These are phyloP conservation scores for Fusarium gaditjirri DNA, from an alignment of 2,329 filamentous ascomycete genomes.

Conservation along the genomic window DNA sequence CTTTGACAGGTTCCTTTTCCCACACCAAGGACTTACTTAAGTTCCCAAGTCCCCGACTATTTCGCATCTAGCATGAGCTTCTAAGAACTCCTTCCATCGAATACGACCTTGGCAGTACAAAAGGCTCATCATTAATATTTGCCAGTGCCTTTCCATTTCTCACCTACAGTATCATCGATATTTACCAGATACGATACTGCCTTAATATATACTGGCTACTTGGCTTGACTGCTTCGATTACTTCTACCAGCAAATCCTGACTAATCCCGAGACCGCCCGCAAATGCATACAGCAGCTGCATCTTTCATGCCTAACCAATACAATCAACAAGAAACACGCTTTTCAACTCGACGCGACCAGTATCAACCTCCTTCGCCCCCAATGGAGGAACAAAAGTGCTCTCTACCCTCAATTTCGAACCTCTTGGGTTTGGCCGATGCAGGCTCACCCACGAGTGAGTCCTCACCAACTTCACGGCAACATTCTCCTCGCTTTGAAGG, in stretches of 20 bases:
- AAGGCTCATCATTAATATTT: slow-evolving; percentile 30
- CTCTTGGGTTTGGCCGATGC: slow-evolving; percentile 85
- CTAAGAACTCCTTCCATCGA: slow-evolving; percentile 30
- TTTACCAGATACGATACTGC: slow-evolving; percentile 14
- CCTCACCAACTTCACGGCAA: slow-evolving; percentile 59
- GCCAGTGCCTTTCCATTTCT: background rate
- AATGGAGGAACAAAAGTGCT: slow-evolving; percentile 83
- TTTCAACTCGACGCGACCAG: slow-evolving; percentile 61
- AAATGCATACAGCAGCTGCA: slow-evolving; percentile 43
- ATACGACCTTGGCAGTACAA: slow-evolving; percentile 22
- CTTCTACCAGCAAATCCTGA: slow-evolving; percentile 16
- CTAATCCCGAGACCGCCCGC: slow-evolving; percentile 26
- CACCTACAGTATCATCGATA: slow-evolving; percentile 18
- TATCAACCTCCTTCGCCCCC: slow-evolving; percentile 79
- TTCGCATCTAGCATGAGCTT: slow-evolving; percentile 33
- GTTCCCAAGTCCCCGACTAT: slow-evolving; percentile 44
- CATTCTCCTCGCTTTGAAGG: slow-evolving; percentile 49
- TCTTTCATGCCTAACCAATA: slow-evolving; percentile 48
- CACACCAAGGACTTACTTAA: slow-evolving; percentile 46
- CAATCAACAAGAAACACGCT: slow-evolving; percentile 31
- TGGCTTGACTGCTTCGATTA: slow-evolving; percentile 11
- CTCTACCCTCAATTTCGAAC: slow-evolving; percentile 92
- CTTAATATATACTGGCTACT: slow-evolving; percentile 24
- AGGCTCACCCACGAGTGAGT: slow-evolving; percentile 67
- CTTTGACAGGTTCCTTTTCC: slow-evolving; percentile 44